Conservation (phyloP, 2,329 filamentous ascomycete genomes). For the Penicillium rolfsii region DNA sequence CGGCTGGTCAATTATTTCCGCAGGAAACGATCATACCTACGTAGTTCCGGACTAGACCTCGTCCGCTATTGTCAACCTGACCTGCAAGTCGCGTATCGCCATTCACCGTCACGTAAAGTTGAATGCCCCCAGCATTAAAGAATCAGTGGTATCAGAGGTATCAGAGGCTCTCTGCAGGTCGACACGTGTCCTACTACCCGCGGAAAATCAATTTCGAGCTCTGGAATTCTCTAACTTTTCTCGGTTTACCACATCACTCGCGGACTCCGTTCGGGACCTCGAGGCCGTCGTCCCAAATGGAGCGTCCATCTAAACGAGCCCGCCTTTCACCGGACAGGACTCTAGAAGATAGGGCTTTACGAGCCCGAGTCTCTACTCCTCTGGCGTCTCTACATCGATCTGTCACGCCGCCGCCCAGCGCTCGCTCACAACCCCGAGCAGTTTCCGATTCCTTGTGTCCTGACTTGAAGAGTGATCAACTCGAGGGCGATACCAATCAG, state of each 20-base stretch:
- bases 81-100: neutral
- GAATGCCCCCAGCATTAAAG: neutral
- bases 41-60: neutral
- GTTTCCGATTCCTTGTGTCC: neutral
- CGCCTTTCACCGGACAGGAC: conserved; percentile 9
- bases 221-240: neutral
- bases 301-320: conserved; percentile 22
- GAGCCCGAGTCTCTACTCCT: conserved; percentile 6
- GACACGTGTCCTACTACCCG: neutral
- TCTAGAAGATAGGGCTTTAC: neutral
- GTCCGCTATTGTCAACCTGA: neutral
- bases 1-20: neutral
- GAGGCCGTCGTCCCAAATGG: conserved; percentile 12
- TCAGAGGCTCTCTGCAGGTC: neutral
- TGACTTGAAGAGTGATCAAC: conserved; percentile 7
- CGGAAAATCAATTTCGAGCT: neutral
- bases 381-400: conserved; percentile 21
- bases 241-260: neutral
- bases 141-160: neutral
- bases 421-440: conserved; percentile 9
- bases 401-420: conserved; percentile 21
- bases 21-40: neutral
- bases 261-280: neutral
- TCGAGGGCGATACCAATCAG: neutral
- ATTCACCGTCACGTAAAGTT: neutral